Conservation (phyloP, 345 rosid species). For the Gossypium mustelinum region DNA sequence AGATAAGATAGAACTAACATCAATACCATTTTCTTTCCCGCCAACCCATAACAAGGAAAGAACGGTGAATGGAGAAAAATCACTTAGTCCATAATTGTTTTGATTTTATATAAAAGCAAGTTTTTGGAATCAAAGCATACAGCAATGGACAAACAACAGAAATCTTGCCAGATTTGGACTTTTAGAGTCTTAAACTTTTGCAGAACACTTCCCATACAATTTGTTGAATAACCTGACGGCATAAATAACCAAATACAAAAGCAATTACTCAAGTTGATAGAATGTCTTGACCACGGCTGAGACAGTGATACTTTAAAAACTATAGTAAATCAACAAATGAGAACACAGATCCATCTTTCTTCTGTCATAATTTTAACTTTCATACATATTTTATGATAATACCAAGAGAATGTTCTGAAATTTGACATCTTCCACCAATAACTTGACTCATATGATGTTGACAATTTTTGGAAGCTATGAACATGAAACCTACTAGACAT, state of each 20-base stretch:
- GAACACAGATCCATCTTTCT: conserved; percentile 1
- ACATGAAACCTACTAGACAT: background rate
- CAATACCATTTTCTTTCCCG: background rate
- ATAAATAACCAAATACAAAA: background rate
- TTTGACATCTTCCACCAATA: background rate
- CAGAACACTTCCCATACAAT: background rate
- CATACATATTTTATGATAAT: background rate
- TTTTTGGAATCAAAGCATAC: background rate
- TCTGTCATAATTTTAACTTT: background rate
- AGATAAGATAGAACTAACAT: background rate
- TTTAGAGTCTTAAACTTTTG: background rate
- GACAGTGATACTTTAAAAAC: background rate
- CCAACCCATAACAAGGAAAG: background rate
- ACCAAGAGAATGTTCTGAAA: background rate
- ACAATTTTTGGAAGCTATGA: background rate
- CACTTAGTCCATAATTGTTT: background rate
- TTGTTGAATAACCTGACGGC: background rate
- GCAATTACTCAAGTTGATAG: background rate
- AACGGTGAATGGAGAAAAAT: background rate
- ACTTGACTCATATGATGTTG: background rate
- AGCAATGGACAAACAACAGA: background rate
- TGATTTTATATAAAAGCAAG: background rate
- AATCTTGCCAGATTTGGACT: background rate
- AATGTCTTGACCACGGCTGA: background rate
- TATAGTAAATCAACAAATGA: background rate